Conservation (phyloP, 805 yeast genomes). For the Starmerella roubikii region DNA sequence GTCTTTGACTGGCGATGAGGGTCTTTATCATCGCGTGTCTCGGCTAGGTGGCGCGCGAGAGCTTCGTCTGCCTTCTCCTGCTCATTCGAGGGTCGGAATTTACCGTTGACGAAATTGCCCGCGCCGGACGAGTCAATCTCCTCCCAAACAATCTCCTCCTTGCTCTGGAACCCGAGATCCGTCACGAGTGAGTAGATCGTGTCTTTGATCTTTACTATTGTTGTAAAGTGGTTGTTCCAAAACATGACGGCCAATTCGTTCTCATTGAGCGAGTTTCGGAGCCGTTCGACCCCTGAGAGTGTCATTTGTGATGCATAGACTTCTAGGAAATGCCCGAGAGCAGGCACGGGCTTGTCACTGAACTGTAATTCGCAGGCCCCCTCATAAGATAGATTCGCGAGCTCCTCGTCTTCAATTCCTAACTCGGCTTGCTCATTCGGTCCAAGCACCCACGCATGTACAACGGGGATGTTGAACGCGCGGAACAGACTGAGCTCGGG, state of each 20-base stretch:
- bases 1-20: too few relatives aligned
- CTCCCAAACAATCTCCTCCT: slow-evolving; percentile 65
- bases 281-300: slow-evolving; percentile 40
- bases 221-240: slow-evolving; percentile 79
- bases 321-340: slow-evolving; percentile 36
- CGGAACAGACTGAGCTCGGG: slow-evolving; percentile 44
- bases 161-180: slow-evolving; percentile 47
- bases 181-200: slow-evolving; percentile 56
- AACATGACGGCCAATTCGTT: slow-evolving; percentile 59
- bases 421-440: slow-evolving; percentile 26
- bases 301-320: slow-evolving; percentile 68
- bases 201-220: slow-evolving; percentile 36
- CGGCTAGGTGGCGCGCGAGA: slow-evolving; percentile 23
- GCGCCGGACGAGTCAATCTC: slow-evolving; percentile 57
- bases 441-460: slow-evolving; percentile 66
- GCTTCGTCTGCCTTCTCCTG: slow-evolving; percentile 20
- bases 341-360: slow-evolving; percentile 35
- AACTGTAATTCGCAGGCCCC: slow-evolving; percentile 52
- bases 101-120: slow-evolving; percentile 59
- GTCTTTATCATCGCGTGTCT: neutral
- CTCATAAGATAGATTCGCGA: slow-evolving; percentile 26
- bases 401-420: slow-evolving; percentile 20
- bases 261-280: slow-evolving; percentile 34
- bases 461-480: slow-evolving; percentile 44
- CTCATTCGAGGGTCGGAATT: slow-evolving; percentile 34